Percentiles rank a stretch among this genome's conserved stretches.
Evolutionary conservation across 768 basidiomycete species (phyloP).

Genomic region (Leucogyrophana mollusca): DNA sequence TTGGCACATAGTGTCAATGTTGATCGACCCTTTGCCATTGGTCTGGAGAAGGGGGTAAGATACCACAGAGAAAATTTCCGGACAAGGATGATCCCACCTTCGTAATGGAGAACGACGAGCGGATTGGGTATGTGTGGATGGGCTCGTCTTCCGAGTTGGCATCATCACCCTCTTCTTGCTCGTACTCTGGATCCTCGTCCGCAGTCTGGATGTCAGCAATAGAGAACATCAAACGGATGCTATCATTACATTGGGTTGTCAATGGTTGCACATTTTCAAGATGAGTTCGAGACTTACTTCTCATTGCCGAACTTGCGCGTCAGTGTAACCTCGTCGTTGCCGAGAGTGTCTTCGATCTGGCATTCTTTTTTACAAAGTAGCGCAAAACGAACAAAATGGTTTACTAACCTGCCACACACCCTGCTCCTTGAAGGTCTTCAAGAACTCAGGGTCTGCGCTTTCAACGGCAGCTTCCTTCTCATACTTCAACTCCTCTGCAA

Average conservation of each 20-base stretch:
- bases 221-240: slow-evolving; percentile 89
- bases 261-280: no score
- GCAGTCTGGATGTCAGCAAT: slow-evolving; percentile 77
- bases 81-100: slow-evolving; percentile 51
- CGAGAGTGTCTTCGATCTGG: slow-evolving; percentile 67
- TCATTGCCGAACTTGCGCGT: slow-evolving; percentile 90
- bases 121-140: slow-evolving; percentile 61
- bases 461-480: slow-evolving; percentile 60
- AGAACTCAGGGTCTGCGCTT: slow-evolving; percentile 63
- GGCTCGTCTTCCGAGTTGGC: slow-evolving; percentile 26
- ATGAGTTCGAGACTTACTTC: slow-evolving; percentile 49
- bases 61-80: not conserved
- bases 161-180: slow-evolving; percentile 37
- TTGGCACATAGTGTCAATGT: slow-evolving; percentile 75
- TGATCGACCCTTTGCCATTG: slow-evolving; percentile 61
- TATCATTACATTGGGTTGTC: slow-evolving; percentile 26
- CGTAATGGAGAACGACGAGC: slow-evolving; percentile 78
- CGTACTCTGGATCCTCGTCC: slow-evolving; percentile 37
- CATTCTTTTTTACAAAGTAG: not conserved
- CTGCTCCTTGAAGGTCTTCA: slow-evolving; percentile 69
- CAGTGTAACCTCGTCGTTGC: slow-evolving; percentile 80
- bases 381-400: not conserved
- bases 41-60: slow-evolving; percentile 33
- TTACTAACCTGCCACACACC: slow-evolving; percentile 80
- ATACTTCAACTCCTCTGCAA: slow-evolving; percentile 81